Evolutionary conservation across 495 filamentous ascomycete species (phyloP), one percentile per base, ranked within the genome.

Genomic region (Penicillium manginii): DNA sequence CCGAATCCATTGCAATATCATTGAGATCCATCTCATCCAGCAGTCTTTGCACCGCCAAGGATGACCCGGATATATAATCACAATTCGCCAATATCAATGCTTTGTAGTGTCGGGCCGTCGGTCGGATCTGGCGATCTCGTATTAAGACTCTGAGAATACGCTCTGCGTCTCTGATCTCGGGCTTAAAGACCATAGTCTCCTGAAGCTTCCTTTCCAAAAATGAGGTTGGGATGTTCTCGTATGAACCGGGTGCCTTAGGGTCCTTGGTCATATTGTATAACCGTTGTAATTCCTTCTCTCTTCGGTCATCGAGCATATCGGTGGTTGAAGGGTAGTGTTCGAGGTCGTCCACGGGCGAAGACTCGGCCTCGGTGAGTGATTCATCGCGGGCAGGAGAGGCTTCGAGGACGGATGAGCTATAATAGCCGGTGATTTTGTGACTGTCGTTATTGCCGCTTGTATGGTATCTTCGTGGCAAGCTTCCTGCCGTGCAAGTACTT

Each of bases 1-100:
- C 78, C 2, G 83, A 78, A 61, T 91, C 87, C 14, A 81, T 78
- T 22, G 78, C 67, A 40, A 97, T 79, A 0, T 81, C 79, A 48
- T 77, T 73, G 12, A 71, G 69, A 55, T 81, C 76, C 86, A 97
- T 91, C 63, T 96, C 91, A 26, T 81, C 63, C 15, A 93, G 70
- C 4, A 96, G 71, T n/a, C 63, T 59, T 14, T 69, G 73, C 17
- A 92, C 82, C 45, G 81, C 76, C 26, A 71, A 75, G 7, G 87
- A 86, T 26, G 90, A 89, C 2, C 91, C 91, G 53, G 81, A 70
- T 32, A 79, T 61, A 29, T 78, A 63, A 69, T 87, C 81, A 21
- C 84, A 76, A 70, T 94, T 91, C 14, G 87, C 86, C 14, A 83
- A 75, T 46, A 96, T 85, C 32, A 97, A 74, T 1, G 85, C 83